Evolutionary conservation across 805 yeast genomes (phyloP), one percentile per base, ranked within the genome.

Genomic region (Wickerhamiella shivajii): DNA sequence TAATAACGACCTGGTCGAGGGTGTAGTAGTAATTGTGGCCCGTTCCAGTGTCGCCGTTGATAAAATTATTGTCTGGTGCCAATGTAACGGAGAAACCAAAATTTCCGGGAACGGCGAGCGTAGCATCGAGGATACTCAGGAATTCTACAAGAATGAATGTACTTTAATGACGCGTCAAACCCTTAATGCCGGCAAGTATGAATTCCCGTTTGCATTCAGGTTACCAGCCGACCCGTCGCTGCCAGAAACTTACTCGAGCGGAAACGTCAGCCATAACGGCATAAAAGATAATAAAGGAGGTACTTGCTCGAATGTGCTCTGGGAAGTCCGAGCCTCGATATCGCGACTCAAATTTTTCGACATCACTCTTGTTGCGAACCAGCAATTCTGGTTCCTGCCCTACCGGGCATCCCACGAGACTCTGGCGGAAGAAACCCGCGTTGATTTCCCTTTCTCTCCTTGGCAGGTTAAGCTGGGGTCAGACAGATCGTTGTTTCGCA

Each of bases 141-240:
- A 24, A 19, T 29, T 20, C 15, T 31, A 24, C 13, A 18, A 17
- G n/a, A 26, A 25, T 6, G 22, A 19, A 25, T n/a, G n/a, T n/a
- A n/a, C n/a, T n/a, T n/a, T n/a, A n/a, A n/a, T n/a, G n/a, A n/a
- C n/a, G n/a, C n/a, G n/a, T n/a, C n/a, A n/a, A n/a, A 16, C 15
- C 4, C 13, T 19, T 12, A 11, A 18, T 5, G 12, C n/a, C 25
- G 90, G 90, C 0, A 75, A 76, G 46, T 77, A 77, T 48, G 85
- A 75, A 47, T 69, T 80, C 46, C 90, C 90, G 0, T 80, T 80
- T 53, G 65, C 69, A 36, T 70, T 80, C 1, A 62, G 74, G 18
- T 48, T 79, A 22, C 85, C 85, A 2, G 87, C 29, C 14, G 20
- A 26, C 24, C 23, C 37, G 9, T 35, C 34, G 23, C 44, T 31